Percentiles rank a stretch among this genome's conserved stretches.
Conservation (phyloP, 2,329 filamentous ascomycete species). For the Colletotrichum echinochloae region DNA sequence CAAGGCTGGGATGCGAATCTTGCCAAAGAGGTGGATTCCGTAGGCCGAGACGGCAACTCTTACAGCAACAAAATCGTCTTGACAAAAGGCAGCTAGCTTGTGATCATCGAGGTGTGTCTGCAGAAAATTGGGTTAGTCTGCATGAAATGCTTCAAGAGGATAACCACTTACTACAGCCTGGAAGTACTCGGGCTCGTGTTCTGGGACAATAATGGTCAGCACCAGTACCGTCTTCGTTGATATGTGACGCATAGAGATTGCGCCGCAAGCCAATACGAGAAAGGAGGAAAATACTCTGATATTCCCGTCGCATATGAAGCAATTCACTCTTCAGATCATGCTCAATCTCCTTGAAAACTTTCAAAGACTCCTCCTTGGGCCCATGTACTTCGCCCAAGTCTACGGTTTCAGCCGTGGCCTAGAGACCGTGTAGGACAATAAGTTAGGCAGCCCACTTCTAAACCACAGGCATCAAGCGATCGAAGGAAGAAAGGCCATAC, state of each 20-base stretch:
- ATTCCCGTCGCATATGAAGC: conserved; percentile 60
- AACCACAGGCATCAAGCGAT: background rate
- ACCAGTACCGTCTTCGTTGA: background rate
- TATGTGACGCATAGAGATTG: background rate
- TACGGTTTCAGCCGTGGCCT: conserved; percentile 67
- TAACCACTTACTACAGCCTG: conserved; percentile 55
- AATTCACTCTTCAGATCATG: conserved; percentile 64
- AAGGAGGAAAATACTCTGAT: conserved; percentile 52
- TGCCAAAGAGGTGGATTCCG: conserved; percentile 62
- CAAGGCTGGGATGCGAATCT: conserved; percentile 59
- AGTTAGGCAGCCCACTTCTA: background rate
- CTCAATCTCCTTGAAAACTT: conserved; percentile 61
- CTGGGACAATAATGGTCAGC: conserved; percentile 45
- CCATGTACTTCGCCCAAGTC: conserved; percentile 61
- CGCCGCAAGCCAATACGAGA: background rate
- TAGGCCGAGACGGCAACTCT: conserved; percentile 61
- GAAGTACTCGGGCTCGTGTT: conserved; percentile 68
- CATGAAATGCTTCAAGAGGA: background rate
- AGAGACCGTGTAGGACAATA: background rate
- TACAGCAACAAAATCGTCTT: conserved; percentile 57
- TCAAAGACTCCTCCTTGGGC: conserved; percentile 63
- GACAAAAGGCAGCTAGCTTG: conserved; percentile 52
- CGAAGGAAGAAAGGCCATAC: background rate
- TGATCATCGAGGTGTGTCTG: conserved; percentile 52
- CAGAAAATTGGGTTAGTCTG: conserved; percentile 18